Percentiles rank a stretch among this genome's conserved stretches.
Conservation (phyloP, 495 filamentous ascomycete species). For the Aspergillus mulundensis region DNA sequence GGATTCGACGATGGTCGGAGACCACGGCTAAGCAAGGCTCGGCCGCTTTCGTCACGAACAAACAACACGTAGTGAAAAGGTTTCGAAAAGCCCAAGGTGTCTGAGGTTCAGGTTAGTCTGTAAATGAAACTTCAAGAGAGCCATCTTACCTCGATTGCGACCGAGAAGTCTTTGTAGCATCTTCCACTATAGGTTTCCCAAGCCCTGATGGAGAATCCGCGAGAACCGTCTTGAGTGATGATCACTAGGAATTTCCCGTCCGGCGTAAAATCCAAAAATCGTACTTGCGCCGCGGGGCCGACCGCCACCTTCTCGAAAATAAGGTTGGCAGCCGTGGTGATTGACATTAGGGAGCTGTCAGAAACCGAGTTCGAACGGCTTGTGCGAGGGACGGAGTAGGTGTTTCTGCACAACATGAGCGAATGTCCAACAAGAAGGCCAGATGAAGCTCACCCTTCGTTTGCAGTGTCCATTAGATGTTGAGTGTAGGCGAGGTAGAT, state of each 20-base stretch:
- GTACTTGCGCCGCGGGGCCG: conserved; percentile 7
- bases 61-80: neutral
- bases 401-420: neutral
- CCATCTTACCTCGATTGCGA: conserved; percentile 8
- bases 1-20: neutral
- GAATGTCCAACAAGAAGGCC: neutral
- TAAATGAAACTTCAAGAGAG: neutral
- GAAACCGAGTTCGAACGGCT: conserved; percentile 16
- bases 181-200: conserved; percentile 10
- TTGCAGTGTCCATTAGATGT: conserved; percentile 8
- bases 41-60: neutral
- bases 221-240: conserved; percentile 4
- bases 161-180: conserved; percentile 1
- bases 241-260: conserved; percentile 13
- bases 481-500: conserved; percentile 15
- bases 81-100: neutral
- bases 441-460: conserved; percentile 2
- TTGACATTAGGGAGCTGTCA: neutral
- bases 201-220: conserved; percentile 2
- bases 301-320: neutral
- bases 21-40: neutral
- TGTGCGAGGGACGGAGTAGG: neutral
- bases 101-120: neutral
- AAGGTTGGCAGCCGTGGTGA: conserved; percentile 2
- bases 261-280: conserved; percentile 13